phyloP scores from a whole-genome alignment of 2,329 filamentous ascomycete genomes.

The Boeremia lycopersici region DNA sequence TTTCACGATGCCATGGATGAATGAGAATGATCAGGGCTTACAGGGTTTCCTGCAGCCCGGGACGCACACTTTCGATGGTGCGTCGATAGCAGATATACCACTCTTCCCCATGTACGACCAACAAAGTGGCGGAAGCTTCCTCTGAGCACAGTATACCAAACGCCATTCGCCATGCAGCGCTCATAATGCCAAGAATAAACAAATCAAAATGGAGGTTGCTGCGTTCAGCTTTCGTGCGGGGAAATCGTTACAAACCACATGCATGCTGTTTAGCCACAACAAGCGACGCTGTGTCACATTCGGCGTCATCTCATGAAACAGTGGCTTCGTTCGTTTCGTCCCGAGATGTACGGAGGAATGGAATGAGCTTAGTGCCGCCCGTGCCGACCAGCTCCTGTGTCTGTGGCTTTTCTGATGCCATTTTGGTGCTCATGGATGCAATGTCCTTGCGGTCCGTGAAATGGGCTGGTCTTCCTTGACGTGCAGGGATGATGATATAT shows the following conservation, averaged over 20 bases:
- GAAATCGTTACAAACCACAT: not conserved
- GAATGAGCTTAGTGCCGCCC: conserved; percentile 60
- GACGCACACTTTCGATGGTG: conserved; percentile 36
- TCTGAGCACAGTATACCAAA: conserved; percentile 2
- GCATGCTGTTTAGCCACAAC: no score
- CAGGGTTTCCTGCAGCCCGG: conserved; percentile 42
- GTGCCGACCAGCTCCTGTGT: conserved; percentile 55
- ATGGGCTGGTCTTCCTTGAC: conserved; percentile 30
- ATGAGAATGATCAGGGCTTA: conserved; percentile 38
- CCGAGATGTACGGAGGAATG: conserved; percentile 59
- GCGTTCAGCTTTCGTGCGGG: not conserved
- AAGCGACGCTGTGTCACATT: not conserved
- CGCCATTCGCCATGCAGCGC: conserved; percentile 3
- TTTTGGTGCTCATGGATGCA: conserved; percentile 53
- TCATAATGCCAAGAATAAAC: not conserved
- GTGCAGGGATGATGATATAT: conserved; percentile 57
- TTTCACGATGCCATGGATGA: conserved; percentile 38
- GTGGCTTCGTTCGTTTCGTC: conserved; percentile 56
- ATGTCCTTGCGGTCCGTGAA: conserved; percentile 46
- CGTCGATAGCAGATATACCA: conserved; percentile 39
- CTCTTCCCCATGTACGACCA: conserved; percentile 41
- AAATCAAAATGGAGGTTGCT: not conserved
- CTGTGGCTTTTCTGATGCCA: conserved; percentile 38
- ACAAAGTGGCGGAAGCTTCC: conserved; percentile 22
- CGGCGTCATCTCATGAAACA: conserved; percentile 9